Conservation (phyloP, 1,284 basidiomycete species). For the Limonomyces culmigenus region DNA sequence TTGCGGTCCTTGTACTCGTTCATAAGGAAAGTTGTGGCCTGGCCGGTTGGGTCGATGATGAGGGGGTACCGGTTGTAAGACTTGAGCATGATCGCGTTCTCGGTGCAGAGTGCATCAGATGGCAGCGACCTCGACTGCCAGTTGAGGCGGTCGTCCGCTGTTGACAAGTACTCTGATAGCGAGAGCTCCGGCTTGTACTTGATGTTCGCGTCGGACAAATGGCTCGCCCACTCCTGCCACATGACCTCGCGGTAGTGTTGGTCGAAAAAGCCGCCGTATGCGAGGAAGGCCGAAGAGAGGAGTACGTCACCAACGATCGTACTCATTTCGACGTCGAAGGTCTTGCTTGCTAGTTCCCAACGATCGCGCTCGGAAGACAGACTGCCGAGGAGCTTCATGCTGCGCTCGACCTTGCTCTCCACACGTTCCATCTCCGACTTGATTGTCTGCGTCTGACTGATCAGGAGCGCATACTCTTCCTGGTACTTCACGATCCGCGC, state of each 20-base stretch:
- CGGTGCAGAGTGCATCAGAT: conserved; percentile 88
- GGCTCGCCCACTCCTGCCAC: conserved; percentile 91
- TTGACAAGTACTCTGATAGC: conserved; percentile 91
- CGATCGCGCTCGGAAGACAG: conserved; percentile 88
- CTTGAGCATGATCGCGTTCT: conserved; percentile 99
- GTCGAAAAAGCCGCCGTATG: conserved; percentile 97
- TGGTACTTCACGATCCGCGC: conserved; percentile 90
- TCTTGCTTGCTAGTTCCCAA: conserved; percentile 91
- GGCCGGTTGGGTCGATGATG: conserved; percentile 98
- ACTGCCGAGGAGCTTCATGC: conserved; percentile 89
- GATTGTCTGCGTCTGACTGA: conserved; percentile 95
- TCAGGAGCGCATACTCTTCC: conserved; percentile 93
- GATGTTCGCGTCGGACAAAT: conserved; percentile 80
- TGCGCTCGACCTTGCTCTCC: conserved; percentile 91
- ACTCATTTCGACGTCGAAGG: conserved; percentile 97
- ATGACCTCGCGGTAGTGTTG: conserved; percentile 95
- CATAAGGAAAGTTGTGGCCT: conserved; percentile 86
- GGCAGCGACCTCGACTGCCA: conserved; percentile 96
- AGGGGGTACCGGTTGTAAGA: conserved; percentile 96
- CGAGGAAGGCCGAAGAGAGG: conserved; percentile 91
- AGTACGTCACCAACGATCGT: conserved; percentile 97
- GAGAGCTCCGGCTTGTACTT: conserved; percentile 89
- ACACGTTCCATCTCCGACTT: conserved; percentile 97
- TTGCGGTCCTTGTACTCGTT: conserved; percentile 95
- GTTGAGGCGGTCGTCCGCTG: conserved; percentile 87